Evolutionary conservation across 768 basidiomycete genomes (phyloP).

Genomic region (Leucocoprinus sp.): DNA sequence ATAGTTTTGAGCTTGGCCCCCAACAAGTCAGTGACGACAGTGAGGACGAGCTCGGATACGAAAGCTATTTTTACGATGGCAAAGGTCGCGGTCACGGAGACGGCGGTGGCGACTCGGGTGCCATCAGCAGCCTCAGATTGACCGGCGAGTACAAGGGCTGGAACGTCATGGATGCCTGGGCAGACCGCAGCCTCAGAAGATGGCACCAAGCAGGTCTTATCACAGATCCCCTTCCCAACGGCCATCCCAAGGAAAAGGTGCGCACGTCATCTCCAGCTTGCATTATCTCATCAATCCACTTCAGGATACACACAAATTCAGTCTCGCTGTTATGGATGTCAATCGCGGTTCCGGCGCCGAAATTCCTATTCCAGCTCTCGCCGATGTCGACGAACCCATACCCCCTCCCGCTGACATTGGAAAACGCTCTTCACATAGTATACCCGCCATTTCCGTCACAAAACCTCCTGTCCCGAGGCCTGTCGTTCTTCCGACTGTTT

Average conservation of each 20-base stretch:
- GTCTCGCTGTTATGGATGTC: slow-evolving; percentile 32
- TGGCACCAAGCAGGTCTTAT: slow-evolving; percentile 81
- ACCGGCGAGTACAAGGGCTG: slow-evolving; percentile 87
- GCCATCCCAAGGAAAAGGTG: slow-evolving; percentile 43
- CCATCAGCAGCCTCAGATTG: slow-evolving; percentile 63
- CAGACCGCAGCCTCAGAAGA: slow-evolving; percentile 76
- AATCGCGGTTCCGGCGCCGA: slow-evolving; percentile 39
- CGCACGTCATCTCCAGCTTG: neutral
- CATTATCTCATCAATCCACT: neutral
- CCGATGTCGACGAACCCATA: slow-evolving; percentile 29
- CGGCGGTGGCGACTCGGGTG: slow-evolving; percentile 66
- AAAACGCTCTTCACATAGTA: slow-evolving; percentile 16
- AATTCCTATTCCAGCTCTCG: slow-evolving; percentile 56
- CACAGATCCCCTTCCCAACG: slow-evolving; percentile 33
- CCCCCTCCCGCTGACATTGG: slow-evolving; percentile 21
- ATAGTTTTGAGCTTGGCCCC: slow-evolving; percentile 74
- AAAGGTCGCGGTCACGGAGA: slow-evolving; percentile 71
- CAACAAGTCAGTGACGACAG: slow-evolving; percentile 58
- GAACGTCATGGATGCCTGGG: slow-evolving; percentile 91
- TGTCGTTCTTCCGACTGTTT: slow-evolving; percentile 57
- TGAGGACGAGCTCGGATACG: slow-evolving; percentile 82
- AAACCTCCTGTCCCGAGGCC: slow-evolving; percentile 67
- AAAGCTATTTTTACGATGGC: slow-evolving; percentile 81
- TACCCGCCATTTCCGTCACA: slow-evolving; percentile 56
- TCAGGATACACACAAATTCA: slow-evolving; percentile 36